Conservation (phyloP, 1,139 yeast genomes). For the Komagataea norvegica region DNA sequence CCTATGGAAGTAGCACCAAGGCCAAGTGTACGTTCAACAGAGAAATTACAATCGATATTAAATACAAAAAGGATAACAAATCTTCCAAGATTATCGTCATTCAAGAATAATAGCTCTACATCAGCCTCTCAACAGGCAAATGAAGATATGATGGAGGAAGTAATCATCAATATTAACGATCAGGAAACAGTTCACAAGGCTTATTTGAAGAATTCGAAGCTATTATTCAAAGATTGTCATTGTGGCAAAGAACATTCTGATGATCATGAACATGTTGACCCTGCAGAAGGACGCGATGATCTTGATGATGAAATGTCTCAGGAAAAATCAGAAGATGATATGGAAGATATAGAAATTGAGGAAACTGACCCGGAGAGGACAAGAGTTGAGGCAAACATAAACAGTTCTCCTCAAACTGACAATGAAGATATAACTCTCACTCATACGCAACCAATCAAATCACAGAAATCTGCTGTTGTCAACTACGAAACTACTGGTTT, state of each 20-base stretch:
- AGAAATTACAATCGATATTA: conserved; percentile 3
- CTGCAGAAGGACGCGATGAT: conserved; percentile 1
- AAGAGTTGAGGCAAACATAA: not conserved
- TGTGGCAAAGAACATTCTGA: conserved; percentile 1
- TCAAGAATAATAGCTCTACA: conserved; percentile 3
- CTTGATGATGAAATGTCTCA: no score
- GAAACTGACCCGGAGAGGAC: not conserved
- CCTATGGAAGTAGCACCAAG: not conserved
- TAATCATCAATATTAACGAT: conserved; percentile 9
- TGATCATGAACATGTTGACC: not conserved
- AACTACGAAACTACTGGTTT: conserved; percentile 9
- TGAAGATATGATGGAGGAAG: conserved; percentile 2
- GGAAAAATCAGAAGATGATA: conserved; percentile 5
- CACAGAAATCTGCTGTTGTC: conserved; percentile 1
- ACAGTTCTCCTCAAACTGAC: conserved; percentile 2
- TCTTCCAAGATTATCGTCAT: conserved; percentile 5
- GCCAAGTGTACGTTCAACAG: conserved; percentile 29
- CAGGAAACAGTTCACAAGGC: conserved; percentile 6
- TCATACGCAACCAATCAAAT: not conserved
- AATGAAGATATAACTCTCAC: conserved; percentile 3
- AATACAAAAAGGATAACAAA: conserved; percentile 4
- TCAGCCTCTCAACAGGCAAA: no score
- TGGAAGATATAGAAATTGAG: conserved; percentile 3
- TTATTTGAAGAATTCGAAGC: conserved; percentile 5
- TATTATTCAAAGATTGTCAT: conserved; percentile 9